Percentiles rank a stretch among this genome's conserved stretches.
phyloP scores from a whole-genome alignment of 176 grass and related monocot species.

The Miscanthus lutarioriparius region DNA sequence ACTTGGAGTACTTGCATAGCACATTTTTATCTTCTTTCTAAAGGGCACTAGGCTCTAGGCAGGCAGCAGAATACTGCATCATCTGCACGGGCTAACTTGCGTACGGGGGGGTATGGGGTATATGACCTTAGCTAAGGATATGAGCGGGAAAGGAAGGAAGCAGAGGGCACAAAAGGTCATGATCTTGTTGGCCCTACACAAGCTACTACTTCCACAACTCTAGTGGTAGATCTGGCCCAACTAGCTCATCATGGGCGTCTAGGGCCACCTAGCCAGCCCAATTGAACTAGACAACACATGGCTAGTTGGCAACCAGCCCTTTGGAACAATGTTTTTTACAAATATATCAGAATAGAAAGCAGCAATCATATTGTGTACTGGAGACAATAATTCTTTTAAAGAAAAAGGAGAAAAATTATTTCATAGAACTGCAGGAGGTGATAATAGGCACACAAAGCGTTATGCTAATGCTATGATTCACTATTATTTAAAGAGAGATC shows the following conservation, averaged over 20 bases:
- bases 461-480: slow-evolving; percentile 19
- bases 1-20: background rate
- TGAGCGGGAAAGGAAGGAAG: background rate
- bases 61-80: background rate
- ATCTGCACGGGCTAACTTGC: background rate
- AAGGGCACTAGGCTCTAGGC: background rate
- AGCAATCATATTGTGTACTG: slow-evolving; percentile 3
- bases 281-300: background rate
- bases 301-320: background rate
- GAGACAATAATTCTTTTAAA: background rate
- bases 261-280: background rate
- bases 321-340: slow-evolving; percentile 1
- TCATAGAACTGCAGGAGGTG: slow-evolving; percentile 9
- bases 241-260: background rate
- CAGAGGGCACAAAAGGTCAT: background rate
- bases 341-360: slow-evolving; percentile 15
- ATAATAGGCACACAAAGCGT: background rate
- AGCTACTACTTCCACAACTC: too few species aligned
- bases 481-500: slow-evolving; percentile 38
- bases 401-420: slow-evolving; percentile 2
- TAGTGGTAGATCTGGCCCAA: background rate
- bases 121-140: background rate
- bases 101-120: background rate
- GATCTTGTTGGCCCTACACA: background rate
- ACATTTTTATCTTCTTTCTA: background rate